These are phyloP conservation scores for Schoenoplectus tabernaemontani DNA, from an alignment of 202 grass and related monocot species.

Conservation along the genomic window DNA sequence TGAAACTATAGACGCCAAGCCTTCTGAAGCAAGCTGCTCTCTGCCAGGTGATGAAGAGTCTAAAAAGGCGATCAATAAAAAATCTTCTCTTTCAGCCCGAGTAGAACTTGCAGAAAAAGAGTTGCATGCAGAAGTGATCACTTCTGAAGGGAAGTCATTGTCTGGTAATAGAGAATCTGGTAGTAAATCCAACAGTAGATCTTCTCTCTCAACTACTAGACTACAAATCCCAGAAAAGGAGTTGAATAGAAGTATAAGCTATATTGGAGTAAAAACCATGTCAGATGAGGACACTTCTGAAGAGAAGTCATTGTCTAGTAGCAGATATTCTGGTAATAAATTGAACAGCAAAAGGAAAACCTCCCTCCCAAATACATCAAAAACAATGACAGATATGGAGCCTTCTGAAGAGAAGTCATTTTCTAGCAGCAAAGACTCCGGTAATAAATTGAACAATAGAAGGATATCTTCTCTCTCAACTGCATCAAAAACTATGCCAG, in stretches of 20 bases:
- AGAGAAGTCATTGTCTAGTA: slow-evolving; percentile 12
- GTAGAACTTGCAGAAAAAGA: slow-evolving; percentile 11
- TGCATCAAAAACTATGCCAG: neutral
- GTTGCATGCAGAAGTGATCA: neutral
- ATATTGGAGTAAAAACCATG: neutral
- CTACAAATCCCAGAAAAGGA: slow-evolving; percentile 6
- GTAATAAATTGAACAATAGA: neutral
- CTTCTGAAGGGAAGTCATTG: neutral
- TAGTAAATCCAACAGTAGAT: slow-evolving; percentile 3
- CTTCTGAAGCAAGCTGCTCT: neutral
- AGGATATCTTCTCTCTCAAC: slow-evolving; percentile 8
- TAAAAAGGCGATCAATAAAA: neutral
- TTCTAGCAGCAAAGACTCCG: neutral
- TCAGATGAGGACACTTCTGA: neutral
- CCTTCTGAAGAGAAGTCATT: slow-evolving; percentile 12
- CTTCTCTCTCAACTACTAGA: neutral
- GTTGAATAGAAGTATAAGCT: neutral
- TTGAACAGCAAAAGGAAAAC: neutral
- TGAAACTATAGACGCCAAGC: neutral
- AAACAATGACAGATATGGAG: neutral
- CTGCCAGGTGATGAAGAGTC: slow-evolving; percentile 6
- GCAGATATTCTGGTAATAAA: neutral
- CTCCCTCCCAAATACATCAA: slow-evolving; percentile 3
- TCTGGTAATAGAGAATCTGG: slow-evolving; percentile 4
- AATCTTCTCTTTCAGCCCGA: neutral